phyloP scores from a whole-genome alignment of 106 monocot species.

The Allium sativum region DNA sequence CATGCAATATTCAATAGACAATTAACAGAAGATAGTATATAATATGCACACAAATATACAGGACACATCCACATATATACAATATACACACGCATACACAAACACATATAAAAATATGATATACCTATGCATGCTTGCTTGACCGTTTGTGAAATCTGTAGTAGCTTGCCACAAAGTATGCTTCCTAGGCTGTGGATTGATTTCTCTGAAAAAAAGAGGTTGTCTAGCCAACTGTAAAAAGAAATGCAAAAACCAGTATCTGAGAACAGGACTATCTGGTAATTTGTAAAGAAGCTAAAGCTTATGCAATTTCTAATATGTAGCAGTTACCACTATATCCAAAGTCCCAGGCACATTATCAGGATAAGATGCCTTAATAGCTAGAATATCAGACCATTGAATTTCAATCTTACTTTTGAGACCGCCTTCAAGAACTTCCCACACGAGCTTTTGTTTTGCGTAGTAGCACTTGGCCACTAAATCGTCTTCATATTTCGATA shows the following conservation, averaged over 20 bases:
- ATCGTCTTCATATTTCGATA: slow-evolving; percentile 62
- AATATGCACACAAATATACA: no score
- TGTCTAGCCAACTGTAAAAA: slow-evolving; percentile 61
- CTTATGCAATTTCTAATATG: background rate
- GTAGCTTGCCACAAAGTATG: slow-evolving; percentile 91
- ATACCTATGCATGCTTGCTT: slow-evolving; percentile 75
- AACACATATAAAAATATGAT: background rate
- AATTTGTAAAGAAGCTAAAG: background rate
- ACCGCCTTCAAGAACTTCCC: slow-evolving; percentile 70
- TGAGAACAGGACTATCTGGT: background rate
- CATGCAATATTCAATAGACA: no score
- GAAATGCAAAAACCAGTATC: background rate
- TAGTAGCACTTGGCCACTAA: slow-evolving; percentile 65
- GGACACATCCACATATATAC: no score
- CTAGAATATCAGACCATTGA: slow-evolving; percentile 68
- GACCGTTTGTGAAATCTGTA: slow-evolving; percentile 88
- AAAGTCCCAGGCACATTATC: slow-evolving; percentile 46
- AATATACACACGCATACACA: no score
- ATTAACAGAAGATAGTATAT: no score
- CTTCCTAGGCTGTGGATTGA: slow-evolving; percentile 87
- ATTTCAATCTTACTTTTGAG: slow-evolving; percentile 78
- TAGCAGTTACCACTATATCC: slow-evolving; percentile 51
- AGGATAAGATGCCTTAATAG: slow-evolving; percentile 42
- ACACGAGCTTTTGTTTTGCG: slow-evolving; percentile 62
- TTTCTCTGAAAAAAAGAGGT: slow-evolving; percentile 86